Percentiles rank a stretch among this genome's conserved stretches.
Conservation (phyloP, 2,329 filamentous ascomycete species). For the Aspergillus sojae region DNA sequence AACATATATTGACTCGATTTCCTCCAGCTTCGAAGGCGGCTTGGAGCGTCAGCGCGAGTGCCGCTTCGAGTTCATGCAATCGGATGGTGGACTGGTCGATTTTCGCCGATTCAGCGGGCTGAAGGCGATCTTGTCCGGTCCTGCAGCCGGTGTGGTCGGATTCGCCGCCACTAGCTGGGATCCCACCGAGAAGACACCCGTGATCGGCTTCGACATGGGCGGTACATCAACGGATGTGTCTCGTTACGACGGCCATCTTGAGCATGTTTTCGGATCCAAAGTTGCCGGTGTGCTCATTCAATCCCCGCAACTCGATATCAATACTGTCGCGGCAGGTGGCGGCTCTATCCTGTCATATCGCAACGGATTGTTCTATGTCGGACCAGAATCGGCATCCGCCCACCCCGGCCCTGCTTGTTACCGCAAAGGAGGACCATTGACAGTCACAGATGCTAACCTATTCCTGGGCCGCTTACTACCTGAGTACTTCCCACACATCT, state of each 20-base stretch:
- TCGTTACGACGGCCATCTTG: constrained; percentile 82
- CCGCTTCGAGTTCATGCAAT: constrained; percentile 96
- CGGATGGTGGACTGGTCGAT: constrained; percentile 70
- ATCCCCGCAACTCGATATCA: constrained; percentile 89
- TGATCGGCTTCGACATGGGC: constrained; percentile 96
- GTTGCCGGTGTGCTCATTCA: constrained; percentile 94
- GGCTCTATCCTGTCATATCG: constrained; percentile 72
- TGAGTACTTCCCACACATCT: constrained; percentile 95
- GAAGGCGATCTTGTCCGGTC: constrained; percentile 84
- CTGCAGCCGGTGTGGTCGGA: constrained; percentile 90
- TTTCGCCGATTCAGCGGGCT: constrained; percentile 74
- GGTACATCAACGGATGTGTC: constrained; percentile 90
- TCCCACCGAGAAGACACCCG: constrained; percentile 74
- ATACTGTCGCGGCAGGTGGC: constrained; percentile 89
- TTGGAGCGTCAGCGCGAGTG: constrained; percentile 74
- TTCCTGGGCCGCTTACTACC: constrained; percentile 83
- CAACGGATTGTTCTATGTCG: constrained; percentile 89
- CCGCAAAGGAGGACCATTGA: constrained; percentile 84
- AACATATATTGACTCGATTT: constrained; percentile 64
- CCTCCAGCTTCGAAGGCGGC: constrained; percentile 72
- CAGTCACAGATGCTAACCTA: constrained; percentile 89
- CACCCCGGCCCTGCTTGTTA: constrained; percentile 93
- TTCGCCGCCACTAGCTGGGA: constrained; percentile 93
- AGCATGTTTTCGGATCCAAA: constrained; percentile 92
- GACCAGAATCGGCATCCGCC: constrained; percentile 86